Conservation (phyloP, 225 moss, liverwort and hornwort species). For the Thuidium tamariscinum region DNA sequence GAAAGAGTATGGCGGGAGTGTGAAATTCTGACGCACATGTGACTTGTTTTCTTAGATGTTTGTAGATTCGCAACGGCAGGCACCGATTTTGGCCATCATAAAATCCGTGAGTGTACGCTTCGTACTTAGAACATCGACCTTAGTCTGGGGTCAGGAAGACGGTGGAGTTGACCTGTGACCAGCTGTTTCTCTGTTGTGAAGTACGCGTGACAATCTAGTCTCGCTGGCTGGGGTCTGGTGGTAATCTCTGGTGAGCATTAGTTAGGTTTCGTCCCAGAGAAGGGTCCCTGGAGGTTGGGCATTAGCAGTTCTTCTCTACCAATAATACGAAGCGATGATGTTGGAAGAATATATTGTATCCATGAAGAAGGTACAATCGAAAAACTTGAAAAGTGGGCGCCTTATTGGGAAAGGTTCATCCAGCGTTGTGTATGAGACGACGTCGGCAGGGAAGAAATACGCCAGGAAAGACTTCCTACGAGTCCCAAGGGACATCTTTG, state of each 20-base stretch:
- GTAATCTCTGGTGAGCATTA: neutral
- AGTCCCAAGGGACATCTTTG: no score
- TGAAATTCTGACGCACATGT: neutral
- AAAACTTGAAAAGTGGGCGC: neutral
- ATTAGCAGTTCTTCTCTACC: neutral
- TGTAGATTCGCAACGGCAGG: neutral
- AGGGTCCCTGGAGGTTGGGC: neutral
- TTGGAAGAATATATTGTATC: neutral
- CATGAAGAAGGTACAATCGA: neutral
- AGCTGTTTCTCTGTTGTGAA: neutral
- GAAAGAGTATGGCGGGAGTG: neutral
- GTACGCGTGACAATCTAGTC: neutral
- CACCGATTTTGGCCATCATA: neutral
- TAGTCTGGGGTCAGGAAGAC: neutral
- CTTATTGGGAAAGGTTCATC: slow-evolving; percentile 7
- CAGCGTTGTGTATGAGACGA: slow-evolving; percentile 23
- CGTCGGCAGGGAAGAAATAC: neutral
- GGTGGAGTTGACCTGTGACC: neutral
- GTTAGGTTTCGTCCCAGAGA: neutral
- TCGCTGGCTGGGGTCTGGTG: neutral
- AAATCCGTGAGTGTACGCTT: neutral
- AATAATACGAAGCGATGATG: neutral
- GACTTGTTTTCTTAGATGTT: neutral
- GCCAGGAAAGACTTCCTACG: slow-evolving; percentile 16
- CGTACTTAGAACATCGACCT: neutral